Conservation (phyloP, 78 protist species). For the Parvularia atlantis region DNA sequence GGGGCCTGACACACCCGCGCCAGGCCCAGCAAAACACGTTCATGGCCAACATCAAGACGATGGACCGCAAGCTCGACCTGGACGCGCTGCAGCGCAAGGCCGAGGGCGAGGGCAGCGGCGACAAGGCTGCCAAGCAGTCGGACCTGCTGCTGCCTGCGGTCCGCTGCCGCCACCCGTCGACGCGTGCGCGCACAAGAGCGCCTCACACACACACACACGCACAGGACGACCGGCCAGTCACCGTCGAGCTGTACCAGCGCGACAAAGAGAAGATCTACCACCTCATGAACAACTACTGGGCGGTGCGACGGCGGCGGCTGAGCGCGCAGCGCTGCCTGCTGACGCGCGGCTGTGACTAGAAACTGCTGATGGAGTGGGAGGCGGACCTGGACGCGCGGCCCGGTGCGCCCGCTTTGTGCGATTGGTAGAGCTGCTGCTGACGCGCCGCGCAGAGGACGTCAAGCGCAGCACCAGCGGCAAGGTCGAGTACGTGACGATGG, state of each 20-base stretch:
- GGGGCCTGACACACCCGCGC: too few species aligned
- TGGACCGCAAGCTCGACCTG: too few species aligned
- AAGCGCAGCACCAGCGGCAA: not conserved
- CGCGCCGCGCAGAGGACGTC: not conserved
- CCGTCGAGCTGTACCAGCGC: not conserved
- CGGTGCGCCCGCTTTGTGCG: too few species aligned
- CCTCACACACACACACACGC: not conserved
- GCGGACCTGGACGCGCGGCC: not conserved
- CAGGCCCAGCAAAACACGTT: too few species aligned
- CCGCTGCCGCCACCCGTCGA: too few species aligned
- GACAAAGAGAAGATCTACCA: not conserved
- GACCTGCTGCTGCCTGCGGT: too few species aligned
- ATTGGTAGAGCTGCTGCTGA: too few species aligned
- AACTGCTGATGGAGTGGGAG: conserved; percentile 16
- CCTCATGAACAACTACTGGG: not conserved
- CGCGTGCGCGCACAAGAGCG: not conserved
- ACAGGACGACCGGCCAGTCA: not conserved
- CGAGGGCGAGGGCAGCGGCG: too few species aligned
- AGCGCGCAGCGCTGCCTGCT: not conserved
- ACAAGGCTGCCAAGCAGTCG: too few species aligned
- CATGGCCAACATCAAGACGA: too few species aligned
- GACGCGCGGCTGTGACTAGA: not conserved
- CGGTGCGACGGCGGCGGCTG: not conserved
- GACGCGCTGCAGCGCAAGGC: too few species aligned
- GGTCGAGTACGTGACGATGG: too few species aligned